Conservation (phyloP, 306 rosid species). For the Neltuma alba region DNA sequence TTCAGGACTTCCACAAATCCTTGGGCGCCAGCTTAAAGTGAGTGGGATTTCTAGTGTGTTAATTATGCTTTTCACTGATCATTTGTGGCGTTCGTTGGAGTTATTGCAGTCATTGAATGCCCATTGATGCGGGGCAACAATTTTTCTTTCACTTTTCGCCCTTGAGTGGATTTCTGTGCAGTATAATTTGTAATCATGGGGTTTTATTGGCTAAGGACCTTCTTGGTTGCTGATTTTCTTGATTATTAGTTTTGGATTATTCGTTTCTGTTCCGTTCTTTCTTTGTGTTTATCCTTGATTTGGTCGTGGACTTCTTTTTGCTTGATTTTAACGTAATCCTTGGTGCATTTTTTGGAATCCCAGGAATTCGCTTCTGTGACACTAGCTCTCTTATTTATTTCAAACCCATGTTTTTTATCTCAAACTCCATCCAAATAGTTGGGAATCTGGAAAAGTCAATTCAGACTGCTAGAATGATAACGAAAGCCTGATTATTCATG, state of each 20-base stretch:
- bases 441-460: background rate
- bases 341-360: background rate
- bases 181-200: background rate
- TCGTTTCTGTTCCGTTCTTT: background rate
- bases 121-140: background rate
- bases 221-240: background rate
- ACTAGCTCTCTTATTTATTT: background rate
- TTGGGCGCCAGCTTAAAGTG: slow-evolving; percentile 61
- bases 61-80: background rate
- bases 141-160: too few relatives aligned
- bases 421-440: background rate
- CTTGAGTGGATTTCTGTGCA: background rate
- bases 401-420: background rate
- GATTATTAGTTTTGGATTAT: background rate
- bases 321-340: background rate
- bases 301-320: background rate
- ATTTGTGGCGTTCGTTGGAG: background rate
- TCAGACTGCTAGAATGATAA: background rate
- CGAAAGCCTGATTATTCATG: background rate
- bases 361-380: background rate
- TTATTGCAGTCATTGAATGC: background rate
- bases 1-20: slow-evolving; percentile 65
- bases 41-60: background rate
- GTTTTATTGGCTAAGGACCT: background rate
- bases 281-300: background rate